A percentile compares a stretch with the other conserved stretches of the same genome.
Conservation (phyloP, 2,329 filamentous ascomycete genomes). For the Aspergillus udagawae region DNA sequence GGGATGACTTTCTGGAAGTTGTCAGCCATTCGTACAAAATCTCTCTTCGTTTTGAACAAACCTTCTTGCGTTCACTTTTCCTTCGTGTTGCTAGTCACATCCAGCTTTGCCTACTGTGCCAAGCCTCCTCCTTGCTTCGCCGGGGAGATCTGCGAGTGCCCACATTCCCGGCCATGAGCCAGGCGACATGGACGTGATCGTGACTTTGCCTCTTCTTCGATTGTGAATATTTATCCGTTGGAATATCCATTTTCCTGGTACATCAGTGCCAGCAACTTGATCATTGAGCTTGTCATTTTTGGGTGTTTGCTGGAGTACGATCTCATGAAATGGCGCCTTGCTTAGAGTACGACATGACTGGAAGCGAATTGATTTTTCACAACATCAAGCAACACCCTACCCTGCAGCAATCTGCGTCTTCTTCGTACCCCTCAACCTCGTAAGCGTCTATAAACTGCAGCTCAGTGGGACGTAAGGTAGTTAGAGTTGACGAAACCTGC, state of each 20-base stretch:
- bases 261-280: constrained; percentile 14
- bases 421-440: neutral
- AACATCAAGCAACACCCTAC: neutral
- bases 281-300: constrained; percentile 9
- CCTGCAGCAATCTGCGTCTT: neutral
- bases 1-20: neutral
- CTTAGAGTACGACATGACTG: neutral
- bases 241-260: constrained; percentile 3
- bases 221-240: constrained; percentile 20
- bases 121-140: neutral
- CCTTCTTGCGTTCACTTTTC: neutral
- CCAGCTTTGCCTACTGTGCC: neutral
- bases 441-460: neutral
- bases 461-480: neutral
- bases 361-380: neutral
- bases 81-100: neutral
- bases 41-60: neutral
- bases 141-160: neutral
- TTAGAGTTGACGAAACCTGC: neutral
- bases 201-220: constrained; percentile 11
- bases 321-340: neutral
- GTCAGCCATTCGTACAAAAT: neutral
- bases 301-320: neutral
- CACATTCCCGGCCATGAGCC: neutral
- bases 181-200: neutral